Evolutionary conservation across 768 basidiomycete species (phyloP).

Genomic region (Russula abietina): DNA sequence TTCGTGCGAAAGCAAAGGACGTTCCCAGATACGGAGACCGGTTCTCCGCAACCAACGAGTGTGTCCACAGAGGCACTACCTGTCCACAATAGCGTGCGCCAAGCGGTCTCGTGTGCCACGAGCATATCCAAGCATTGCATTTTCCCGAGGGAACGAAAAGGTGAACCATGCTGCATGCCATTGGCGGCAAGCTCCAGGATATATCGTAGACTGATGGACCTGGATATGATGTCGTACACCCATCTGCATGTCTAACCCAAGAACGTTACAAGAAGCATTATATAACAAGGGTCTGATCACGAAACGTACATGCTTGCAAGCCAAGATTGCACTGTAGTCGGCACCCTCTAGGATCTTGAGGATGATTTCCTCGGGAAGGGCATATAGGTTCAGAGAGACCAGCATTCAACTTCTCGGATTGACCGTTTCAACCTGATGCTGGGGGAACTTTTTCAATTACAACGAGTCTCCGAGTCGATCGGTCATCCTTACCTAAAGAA

Average conservation of each 20-base stretch:
- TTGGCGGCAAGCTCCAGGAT: conserved; percentile 7
- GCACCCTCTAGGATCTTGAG: background rate
- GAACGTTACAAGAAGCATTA: background rate
- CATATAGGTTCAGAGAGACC: background rate
- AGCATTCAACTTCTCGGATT: too few species aligned
- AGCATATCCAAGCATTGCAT: conserved; percentile 1
- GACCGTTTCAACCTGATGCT: too few species aligned
- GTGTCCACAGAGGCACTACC: background rate
- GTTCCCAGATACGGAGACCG: conserved; percentile 7
- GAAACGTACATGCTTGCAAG: conserved; percentile 4
- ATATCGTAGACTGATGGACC: conserved; percentile 11
- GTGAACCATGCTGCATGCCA: background rate
- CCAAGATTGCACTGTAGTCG: conserved; percentile 1
- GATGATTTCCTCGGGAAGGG: conserved; percentile 7
- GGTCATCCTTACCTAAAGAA: too few species aligned
- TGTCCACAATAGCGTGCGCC: conserved; percentile 1
- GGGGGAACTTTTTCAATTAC: too few species aligned
- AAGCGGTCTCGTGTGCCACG: background rate
- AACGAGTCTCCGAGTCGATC: too few species aligned
- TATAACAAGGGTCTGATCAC: background rate
- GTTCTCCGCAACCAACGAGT: conserved; percentile 4
- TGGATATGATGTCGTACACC: background rate
- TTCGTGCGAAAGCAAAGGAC: background rate
- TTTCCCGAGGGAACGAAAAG: background rate
- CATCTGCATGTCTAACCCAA: conserved; percentile 1